Evolutionary conservation across 2,329 filamentous ascomycete species (phyloP), one percentile per base, ranked within the genome.

Genomic region (Fusarium sp.): DNA sequence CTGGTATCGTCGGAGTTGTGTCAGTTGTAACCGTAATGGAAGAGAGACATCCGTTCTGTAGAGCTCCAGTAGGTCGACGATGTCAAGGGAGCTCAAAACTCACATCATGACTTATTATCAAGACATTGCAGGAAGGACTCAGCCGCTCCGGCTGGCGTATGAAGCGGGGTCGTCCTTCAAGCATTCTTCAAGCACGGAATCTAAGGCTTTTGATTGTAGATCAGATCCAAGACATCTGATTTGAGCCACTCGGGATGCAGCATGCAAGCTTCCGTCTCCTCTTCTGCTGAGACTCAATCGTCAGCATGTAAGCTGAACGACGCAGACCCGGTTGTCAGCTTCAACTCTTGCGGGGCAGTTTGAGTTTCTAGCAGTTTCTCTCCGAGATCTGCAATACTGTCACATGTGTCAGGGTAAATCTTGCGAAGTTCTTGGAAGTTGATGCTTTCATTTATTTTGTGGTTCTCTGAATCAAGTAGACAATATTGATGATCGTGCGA

Each of bases 401-500:
- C n/a, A 47, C 27, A 47, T 20, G n/a, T 20, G n/a, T 30, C 6
- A 5, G 30, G 12, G 18, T 18, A 37, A 3, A 3, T 11, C 3
- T 18, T 37, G 8, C 1, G 9, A 20, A 14, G 25, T 16, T 16
- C 25, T 20, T n/a, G 0, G 4, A 9, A 7, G 18, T 6, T 34
- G 16, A 47, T 29, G 2, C 3, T 16, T 11, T 3, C 4, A 16
- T 13, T 22, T 4, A 1, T n/a, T 7, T 20, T 4, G 20, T 18
- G 6, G 2, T 27, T 32, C 9, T 32, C 9, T 22, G 6, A 5
- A 22, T 12, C 6, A 22, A 48, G n/a, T 48, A 30, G n/a, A 22
- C 3, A 4, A 8, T 22, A 6, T 12, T 8, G 13, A 22, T 1
- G 27, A 12, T 16, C 16, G 3, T 16, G 9, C 2, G 9, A 12